Conservation (phyloP, 1,284 basidiomycete species). For the Sparassis latifolia region DNA sequence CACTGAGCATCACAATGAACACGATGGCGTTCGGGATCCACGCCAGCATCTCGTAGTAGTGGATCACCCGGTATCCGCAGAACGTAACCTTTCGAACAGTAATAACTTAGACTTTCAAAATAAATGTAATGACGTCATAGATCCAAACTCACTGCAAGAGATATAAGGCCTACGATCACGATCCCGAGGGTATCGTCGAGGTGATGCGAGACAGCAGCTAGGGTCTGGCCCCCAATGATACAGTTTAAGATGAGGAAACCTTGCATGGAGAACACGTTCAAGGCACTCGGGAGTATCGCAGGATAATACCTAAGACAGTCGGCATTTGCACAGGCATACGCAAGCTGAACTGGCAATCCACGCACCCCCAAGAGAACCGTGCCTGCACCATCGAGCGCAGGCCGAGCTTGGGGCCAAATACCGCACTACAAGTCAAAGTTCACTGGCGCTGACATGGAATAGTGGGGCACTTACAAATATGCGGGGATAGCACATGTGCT, state of each 20-base stretch:
- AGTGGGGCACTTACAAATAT: conserved; percentile 41
- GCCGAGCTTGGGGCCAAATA: conserved; percentile 58
- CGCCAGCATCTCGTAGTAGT: conserved; percentile 54
- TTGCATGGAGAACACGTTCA: conserved; percentile 61
- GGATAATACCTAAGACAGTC: conserved; percentile 45
- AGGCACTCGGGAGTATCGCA: conserved; percentile 51
- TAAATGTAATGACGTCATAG: neutral
- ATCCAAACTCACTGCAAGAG: conserved; percentile 37
- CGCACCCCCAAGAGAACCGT: conserved; percentile 48
- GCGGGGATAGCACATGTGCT: conserved; percentile 33
- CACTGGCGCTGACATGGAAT: neutral
- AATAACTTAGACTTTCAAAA: neutral
- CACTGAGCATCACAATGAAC: conserved; percentile 60
- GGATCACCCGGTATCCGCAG: conserved; percentile 60
- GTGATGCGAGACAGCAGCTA: conserved; percentile 53
- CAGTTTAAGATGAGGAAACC: conserved; percentile 71
- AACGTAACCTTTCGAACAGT: conserved; percentile 36
- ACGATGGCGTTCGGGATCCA: conserved; percentile 66
- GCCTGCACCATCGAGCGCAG: conserved; percentile 61
- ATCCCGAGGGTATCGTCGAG: conserved; percentile 62
- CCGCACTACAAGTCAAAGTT: conserved; percentile 31
- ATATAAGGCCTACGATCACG: conserved; percentile 68
- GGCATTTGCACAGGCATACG: too few relatives aligned
- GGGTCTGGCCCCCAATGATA: conserved; percentile 71
- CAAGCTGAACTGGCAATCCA: neutral